Base-by-base conservation (phyloP, 441 rosid genomes). In the Melastoma candidum region DNA sequence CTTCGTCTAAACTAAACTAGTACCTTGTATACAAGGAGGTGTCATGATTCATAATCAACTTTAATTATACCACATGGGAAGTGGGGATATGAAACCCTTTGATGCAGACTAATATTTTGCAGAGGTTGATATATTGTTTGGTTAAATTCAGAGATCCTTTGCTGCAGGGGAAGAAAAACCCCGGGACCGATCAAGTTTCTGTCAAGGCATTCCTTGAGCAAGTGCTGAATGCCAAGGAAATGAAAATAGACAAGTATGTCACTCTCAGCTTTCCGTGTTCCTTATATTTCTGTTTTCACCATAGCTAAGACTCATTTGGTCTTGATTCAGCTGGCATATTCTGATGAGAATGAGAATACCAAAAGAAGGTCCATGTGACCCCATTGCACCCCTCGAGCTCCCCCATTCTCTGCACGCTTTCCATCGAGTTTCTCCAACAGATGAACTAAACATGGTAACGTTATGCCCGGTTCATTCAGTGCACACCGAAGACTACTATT, bases 121-220 rank as follows among this genome's bases (percentile, higher is more conserved):
- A 9, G 41, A 36, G 41, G 41, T 4, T 36, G 8, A 4, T 36
- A 36, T 36, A 17, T 17, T 17, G 41, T 36, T 9, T 36, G 41
- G 41, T 36, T 17, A 2, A 9, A 36, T 36, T 36, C 8, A 36
- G 41, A 36, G 7, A 36, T 36, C 8, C 32, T 54, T 11, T 54
- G 53, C 68, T 69, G 51, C 79, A 90, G 98, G 98, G 98, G 24
- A 90, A 85, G 82, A 90, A 72, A 66, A 87, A 87, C 73, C 95
- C 98, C 0, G 90, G 82, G 63, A 87, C 93, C 7, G 90, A 85
- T 79, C 61, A n/a, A 36, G 51, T 54, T 44, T 70, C 96, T 3
- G 96, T 92, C 61, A 56, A 66, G 64, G 76, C 67, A 27, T 85
- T 92, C 69, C 64, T 92, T 69, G 60, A 72, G 57, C 59, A 82